Percentiles rank a stretch among this genome's conserved stretches.
Conservation (phyloP, 1,284 basidiomycete species). For the Papiliotrema nemorosa region DNA sequence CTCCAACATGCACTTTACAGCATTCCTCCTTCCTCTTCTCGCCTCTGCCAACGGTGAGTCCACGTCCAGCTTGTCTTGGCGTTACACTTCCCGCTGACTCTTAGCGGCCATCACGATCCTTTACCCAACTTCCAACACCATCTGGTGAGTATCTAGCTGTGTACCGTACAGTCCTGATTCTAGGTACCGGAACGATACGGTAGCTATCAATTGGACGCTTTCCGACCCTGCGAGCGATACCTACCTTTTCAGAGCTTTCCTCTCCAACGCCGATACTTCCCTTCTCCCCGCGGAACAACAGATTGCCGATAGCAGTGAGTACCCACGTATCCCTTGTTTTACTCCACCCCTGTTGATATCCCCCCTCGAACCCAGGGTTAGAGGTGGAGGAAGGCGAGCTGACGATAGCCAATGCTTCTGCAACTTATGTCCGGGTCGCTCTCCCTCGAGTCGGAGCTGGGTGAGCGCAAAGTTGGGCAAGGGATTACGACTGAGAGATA, state of each 20-base stretch:
- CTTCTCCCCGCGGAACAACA: slow-evolving; percentile 30
- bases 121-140: slow-evolving; percentile 29
- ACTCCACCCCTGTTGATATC: no score
- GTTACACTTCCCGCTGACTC: slow-evolving; percentile 1
- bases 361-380: no score
- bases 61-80: neutral
- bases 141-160: slow-evolving; percentile 21
- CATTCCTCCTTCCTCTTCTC: slow-evolving; percentile 2
- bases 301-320: slow-evolving; percentile 43
- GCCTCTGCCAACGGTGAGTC: slow-evolving; percentile 4
- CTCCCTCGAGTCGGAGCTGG: slow-evolving; percentile 23
- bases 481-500: slow-evolving; percentile 2
- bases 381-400: neutral
- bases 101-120: slow-evolving; percentile 37
- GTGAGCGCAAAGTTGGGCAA: slow-evolving; percentile 20
- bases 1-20: neutral
- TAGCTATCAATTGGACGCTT: slow-evolving; percentile 42
- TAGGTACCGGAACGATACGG: slow-evolving; percentile 44
- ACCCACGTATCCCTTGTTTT: neutral
- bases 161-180: neutral
- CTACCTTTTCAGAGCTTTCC: slow-evolving; percentile 34
- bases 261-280: slow-evolving; percentile 31
- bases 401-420: slow-evolving; percentile 28
- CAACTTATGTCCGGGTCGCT: slow-evolving; percentile 25
- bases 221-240: slow-evolving; percentile 30